phyloP scores from a whole-genome alignment of 257 asterid genomes.

The Nicotiana sylvestris region DNA sequence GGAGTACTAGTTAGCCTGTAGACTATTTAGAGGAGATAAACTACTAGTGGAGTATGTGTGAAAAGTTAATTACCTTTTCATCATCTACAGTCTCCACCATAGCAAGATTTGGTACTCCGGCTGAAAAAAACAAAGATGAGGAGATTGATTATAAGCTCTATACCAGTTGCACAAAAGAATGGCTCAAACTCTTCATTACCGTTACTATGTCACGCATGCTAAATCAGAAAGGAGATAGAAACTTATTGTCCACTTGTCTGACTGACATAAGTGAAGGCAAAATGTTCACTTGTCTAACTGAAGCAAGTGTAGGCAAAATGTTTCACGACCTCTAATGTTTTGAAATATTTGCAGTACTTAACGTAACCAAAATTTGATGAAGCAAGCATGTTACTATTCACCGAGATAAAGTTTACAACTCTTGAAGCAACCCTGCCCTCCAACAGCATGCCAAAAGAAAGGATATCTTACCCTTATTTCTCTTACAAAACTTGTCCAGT shows the following conservation, averaged over 20 bases:
- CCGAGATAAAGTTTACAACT: neutral
- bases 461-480: neutral
- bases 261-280: neutral
- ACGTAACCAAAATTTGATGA: neutral
- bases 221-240: neutral
- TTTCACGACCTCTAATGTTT: neutral
- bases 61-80: constrained; percentile 56
- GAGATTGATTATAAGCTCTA: neutral
- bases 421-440: neutral
- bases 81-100: constrained; percentile 97
- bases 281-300: neutral
- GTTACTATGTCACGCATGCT: neutral
- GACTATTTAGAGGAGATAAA: neutral
- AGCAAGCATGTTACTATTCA: neutral
- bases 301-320: neutral
- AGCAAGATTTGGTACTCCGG: constrained; percentile 81
- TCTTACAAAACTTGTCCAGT: neutral
- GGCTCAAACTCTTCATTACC: neutral
- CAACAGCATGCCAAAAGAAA: neutral
- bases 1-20: neutral
- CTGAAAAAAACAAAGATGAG: constrained; percentile 32
- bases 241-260: neutral
- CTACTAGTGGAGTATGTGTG: neutral
- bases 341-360: neutral
- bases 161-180: neutral